Conservation (phyloP, 2,329 filamentous ascomycete species). For the Xylaria sp. region DNA sequence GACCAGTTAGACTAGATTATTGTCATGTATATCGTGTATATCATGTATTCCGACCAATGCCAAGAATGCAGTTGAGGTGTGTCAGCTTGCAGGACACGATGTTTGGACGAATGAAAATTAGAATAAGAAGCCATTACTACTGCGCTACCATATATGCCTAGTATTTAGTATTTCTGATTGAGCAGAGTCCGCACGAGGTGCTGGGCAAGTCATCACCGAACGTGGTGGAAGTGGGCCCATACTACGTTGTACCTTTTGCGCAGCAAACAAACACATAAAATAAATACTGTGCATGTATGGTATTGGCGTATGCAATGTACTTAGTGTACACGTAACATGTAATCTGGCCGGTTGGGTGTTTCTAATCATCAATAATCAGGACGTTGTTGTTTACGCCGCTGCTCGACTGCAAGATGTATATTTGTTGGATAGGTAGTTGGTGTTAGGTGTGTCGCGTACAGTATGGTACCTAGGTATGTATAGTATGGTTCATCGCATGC, state of each 20-base stretch:
- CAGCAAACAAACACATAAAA: too few species aligned
- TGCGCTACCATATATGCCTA: background rate
- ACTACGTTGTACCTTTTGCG: conserved; percentile 31
- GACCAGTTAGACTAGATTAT: background rate
- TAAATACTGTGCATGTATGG: too few species aligned
- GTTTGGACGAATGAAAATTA: conserved; percentile 22
- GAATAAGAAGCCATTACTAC: conserved; percentile 1
- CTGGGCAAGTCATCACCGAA: conserved; percentile 26
- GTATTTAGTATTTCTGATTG: conserved; percentile 31
- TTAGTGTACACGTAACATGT: too few species aligned
- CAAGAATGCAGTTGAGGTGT: conserved; percentile 8
- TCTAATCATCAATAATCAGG: background rate
- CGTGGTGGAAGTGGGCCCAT: conserved; percentile 16
- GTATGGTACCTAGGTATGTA: background rate
- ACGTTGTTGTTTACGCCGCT: background rate
- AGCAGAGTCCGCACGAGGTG: conserved; percentile 12
- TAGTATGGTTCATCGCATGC: background rate
- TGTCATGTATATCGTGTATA: background rate
- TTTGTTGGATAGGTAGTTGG: too few species aligned
- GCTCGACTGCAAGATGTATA: background rate
- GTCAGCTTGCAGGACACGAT: conserved; percentile 23
- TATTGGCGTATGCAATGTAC: background rate
- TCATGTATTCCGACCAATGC: background rate
- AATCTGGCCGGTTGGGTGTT: background rate
- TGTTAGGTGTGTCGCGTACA: background rate